These are phyloP conservation scores for Schizothecium vesticola DNA, from an alignment of 495 filamentous ascomycete genomes.

Conservation along the genomic window DNA sequence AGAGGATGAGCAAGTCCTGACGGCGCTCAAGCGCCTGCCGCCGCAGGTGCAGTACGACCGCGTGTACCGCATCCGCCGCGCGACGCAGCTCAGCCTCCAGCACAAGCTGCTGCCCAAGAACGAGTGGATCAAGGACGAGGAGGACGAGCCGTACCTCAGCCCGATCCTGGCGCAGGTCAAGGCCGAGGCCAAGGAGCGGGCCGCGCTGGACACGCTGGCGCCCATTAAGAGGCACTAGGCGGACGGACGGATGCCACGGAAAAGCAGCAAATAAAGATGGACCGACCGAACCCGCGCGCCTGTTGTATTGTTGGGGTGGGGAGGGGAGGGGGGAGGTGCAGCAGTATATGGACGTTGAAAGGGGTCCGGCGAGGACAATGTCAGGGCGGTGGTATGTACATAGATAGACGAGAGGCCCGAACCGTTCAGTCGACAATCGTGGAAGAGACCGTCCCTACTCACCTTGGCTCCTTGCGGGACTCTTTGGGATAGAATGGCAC, in stretches of 20 bases:
- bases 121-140: constrained; percentile 62
- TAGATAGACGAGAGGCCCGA: constrained; percentile 7
- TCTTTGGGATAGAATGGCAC: not conserved
- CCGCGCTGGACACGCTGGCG: constrained; percentile 75
- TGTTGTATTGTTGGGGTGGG: not conserved
- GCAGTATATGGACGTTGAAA: not conserved
- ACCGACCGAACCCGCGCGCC: not conserved
- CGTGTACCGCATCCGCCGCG: constrained; percentile 90
- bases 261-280: not conserved
- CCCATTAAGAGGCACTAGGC: constrained; percentile 50
- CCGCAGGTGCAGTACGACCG: constrained; percentile 92
- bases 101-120: constrained; percentile 79
- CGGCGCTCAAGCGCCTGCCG: constrained; percentile 83
- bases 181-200: constrained; percentile 73
- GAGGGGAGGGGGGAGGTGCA: not conserved
- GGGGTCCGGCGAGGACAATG: not conserved
- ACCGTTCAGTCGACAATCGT: not conserved
- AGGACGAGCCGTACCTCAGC: constrained; percentile 33
- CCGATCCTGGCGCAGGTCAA: constrained; percentile 38
- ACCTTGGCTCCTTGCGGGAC: not conserved
- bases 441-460: not conserved
- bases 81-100: constrained; percentile 69
- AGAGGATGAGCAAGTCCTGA: constrained; percentile 77
- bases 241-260: not conserved
- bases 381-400: constrained; percentile 1